Evolutionary conservation across 148 eudicot genomes (phyloP).

Genomic region (Camellia granthamiana): DNA sequence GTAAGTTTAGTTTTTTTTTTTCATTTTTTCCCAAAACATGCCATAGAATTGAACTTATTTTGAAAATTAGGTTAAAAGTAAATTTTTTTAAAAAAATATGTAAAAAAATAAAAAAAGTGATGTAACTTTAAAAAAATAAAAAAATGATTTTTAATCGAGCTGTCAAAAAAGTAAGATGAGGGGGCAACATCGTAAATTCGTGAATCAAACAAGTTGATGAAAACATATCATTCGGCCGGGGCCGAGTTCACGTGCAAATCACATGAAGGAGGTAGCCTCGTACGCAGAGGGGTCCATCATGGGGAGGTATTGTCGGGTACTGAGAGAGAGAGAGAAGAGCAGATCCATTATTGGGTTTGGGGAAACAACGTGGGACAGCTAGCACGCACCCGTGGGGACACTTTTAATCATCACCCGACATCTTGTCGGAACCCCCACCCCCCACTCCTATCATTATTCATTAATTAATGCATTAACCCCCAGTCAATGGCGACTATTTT

Average conservation of each 20-base stretch:
- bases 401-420: constrained; percentile 43
- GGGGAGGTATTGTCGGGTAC: constrained; percentile 19
- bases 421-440: constrained; percentile 28
- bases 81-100: no score
- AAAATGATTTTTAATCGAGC: no score
- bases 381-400: constrained; percentile 40
- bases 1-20: no score
- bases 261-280: constrained; percentile 30
- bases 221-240: background rate
- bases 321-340: background rate
- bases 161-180: background rate
- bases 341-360: constrained; percentile 36
- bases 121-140: no score
- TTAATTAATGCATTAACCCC: no score
- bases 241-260: constrained; percentile 35
- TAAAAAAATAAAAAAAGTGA: no score
- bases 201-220: background rate
- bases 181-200: constrained; percentile 4
- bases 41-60: no score
- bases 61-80: no score
- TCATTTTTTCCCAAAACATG: no score
- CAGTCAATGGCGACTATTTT: no score
- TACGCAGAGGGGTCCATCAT: constrained; percentile 13
- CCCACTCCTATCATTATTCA: background rate
- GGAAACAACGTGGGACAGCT: constrained; percentile 55